Evolutionary conservation across 176 grass and related monocot genomes (phyloP), one percentile per base, ranked within the genome.

Genomic region (Eragrostis nindensis): DNA sequence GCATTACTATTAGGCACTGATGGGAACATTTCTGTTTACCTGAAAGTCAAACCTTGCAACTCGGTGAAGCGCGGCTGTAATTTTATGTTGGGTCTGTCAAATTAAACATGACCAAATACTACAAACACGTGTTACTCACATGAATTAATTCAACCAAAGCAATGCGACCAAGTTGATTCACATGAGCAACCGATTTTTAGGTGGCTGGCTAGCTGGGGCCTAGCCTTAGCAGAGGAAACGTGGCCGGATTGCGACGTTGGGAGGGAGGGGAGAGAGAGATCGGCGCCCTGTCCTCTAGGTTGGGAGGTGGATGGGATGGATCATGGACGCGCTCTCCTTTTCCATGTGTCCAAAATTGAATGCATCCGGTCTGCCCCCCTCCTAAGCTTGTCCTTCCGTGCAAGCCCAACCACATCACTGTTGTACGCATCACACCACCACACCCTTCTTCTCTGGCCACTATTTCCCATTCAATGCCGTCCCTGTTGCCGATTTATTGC

Each of bases 401-500:
- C 80, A 46, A 32, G 11, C n/a, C 76, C 76, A 93, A 93, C 86
- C 50, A 93, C 47, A 87, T 85, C 88, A 81, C 88, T 93, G 70
- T 93, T 82, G 71, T 25, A 52, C 52, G 86, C 83, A 91, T 87
- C 86, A 82, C 82, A 74, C 70, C 75, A 66, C 77, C 73, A 70
- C 32, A 21, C 71, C 71, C 78, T 66, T 82, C 85, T 87, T 87
- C 94, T 87, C 91, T 71, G 75, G 56, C 80, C 43, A 97, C 94
- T 97, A 89, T 93, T 97, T 63, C 88, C 11, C 80, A 90, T 97
- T 93, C 73, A 87, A 86, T 91, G 43, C 45, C 64, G 55, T 79
- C 76, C 85, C 94, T 97, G 77, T 90, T 86, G 10, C 39, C 15
- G 49, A 67, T 73, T 97, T 78, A 93, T 71, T n/a, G 79, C 85